Conservation (phyloP, 148 eudicot species). For the Arctostaphylos glauca region DNA sequence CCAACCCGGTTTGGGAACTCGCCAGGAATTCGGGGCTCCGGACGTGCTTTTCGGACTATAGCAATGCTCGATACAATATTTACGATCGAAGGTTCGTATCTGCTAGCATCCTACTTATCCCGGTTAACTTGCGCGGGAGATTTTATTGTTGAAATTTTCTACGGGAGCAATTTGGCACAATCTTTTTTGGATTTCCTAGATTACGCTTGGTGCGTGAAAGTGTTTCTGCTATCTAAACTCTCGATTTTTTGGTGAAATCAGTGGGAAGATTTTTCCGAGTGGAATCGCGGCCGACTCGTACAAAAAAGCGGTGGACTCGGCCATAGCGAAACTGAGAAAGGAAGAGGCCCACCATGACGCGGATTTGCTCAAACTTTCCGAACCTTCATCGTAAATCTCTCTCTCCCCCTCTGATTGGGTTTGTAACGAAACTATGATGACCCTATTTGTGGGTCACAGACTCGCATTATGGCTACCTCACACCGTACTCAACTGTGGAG, state of each 20-base stretch:
- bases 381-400: slow-evolving; percentile 31
- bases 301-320: slow-evolving; percentile 78
- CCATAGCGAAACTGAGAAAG: slow-evolving; percentile 50
- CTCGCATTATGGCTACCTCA: too few relatives aligned
- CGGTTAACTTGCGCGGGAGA: not conserved
- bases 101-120: not conserved
- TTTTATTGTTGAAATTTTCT: not conserved
- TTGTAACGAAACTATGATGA: not conserved
- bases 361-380: slow-evolving; percentile 18
- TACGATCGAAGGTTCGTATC: slow-evolving; percentile 54
- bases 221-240: not conserved
- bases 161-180: not conserved
- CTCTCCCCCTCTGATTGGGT: not conserved
- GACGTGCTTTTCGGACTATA: slow-evolving; percentile 78
- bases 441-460: too few relatives aligned
- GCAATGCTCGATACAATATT: slow-evolving; percentile 85
- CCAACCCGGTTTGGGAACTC: slow-evolving; percentile 82
- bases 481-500: too few relatives aligned
- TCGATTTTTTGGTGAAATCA: slow-evolving; percentile 13
- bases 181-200: not conserved
- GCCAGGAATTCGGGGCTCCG: slow-evolving; percentile 54
- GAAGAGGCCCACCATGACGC: slow-evolving; percentile 24
- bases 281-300: slow-evolving; percentile 70
- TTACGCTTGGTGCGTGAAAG: not conserved
- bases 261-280: slow-evolving; percentile 87